These are phyloP conservation scores for Zygoascus ofunaensis DNA, from an alignment of 805 yeast species.

Conservation along the genomic window DNA sequence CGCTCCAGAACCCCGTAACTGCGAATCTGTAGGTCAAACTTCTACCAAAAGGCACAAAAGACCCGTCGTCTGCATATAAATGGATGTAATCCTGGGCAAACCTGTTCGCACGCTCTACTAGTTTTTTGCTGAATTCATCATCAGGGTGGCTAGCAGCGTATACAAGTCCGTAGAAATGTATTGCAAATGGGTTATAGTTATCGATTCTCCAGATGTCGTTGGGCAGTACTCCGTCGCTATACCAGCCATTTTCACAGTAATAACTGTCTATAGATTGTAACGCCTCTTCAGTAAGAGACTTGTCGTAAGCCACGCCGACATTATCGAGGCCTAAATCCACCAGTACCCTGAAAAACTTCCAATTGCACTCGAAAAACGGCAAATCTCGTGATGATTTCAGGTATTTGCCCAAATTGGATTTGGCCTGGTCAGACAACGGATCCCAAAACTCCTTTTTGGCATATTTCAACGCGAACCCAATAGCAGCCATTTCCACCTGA, in stretches of 20 bases:
- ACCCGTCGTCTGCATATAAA: conserved; percentile 20
- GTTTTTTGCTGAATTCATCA: conserved; percentile 16
- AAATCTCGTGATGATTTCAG: conserved; percentile 17
- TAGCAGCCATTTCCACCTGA: conserved; percentile 27
- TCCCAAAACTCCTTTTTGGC: conserved; percentile 25
- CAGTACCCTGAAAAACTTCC: conserved; percentile 28
- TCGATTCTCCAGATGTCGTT: conserved; percentile 19
- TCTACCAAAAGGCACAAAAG: conserved; percentile 20
- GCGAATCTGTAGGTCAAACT: conserved; percentile 22
- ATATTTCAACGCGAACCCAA: conserved; percentile 23
- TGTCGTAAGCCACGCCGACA: conserved; percentile 18
- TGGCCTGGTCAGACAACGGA: conserved; percentile 18
- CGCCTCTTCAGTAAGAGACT: conserved; percentile 12
- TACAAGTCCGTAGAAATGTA: conserved; percentile 26
- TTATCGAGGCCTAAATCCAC: conserved; percentile 24
- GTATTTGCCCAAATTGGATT: conserved; percentile 17
- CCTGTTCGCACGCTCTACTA: conserved; percentile 17
- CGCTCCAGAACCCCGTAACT: conserved; percentile 20
- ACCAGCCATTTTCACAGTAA: conserved; percentile 28
- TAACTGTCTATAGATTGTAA: conserved; percentile 20
- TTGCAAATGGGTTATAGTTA: conserved; percentile 28
- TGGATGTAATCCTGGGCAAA: conserved; percentile 24
- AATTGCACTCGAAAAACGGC: conserved; percentile 20
- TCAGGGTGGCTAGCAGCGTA: conserved; percentile 16
- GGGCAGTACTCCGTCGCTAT: conserved; percentile 22